phyloP scores from a whole-genome alignment of 2,329 filamentous ascomycete genomes.

The Capronia epimyces region DNA sequence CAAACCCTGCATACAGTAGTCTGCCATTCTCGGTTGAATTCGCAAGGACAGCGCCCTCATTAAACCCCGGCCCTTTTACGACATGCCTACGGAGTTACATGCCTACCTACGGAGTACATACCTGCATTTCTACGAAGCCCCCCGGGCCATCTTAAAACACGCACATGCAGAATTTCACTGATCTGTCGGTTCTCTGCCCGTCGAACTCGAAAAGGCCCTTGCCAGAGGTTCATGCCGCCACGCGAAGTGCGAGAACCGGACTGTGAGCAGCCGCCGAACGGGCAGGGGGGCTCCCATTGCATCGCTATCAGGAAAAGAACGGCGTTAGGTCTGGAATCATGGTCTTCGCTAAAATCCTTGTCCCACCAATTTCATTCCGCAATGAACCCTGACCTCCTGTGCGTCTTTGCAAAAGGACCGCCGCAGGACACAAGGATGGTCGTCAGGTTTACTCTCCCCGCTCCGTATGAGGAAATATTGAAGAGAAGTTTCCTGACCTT shows the following conservation, averaged over 20 bases:
- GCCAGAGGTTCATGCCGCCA: slow-evolving; percentile 21
- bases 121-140: neutral
- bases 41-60: no score
- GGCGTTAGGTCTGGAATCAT: slow-evolving; percentile 8
- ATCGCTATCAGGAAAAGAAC: neutral
- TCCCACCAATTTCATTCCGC: slow-evolving; percentile 9
- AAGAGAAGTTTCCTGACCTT: neutral
- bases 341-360: neutral
- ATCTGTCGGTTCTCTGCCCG: neutral
- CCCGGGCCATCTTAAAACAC: neutral
- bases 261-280: slow-evolving; percentile 9
- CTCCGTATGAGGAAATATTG: neutral
- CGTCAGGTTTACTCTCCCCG: neutral
- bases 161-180: slow-evolving; percentile 1
- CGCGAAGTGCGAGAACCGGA: slow-evolving; percentile 4
- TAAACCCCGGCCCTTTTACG: no score
- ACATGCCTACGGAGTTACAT: no score
- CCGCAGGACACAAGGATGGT: neutral
- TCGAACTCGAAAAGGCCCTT: neutral
- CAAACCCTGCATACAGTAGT: neutral
- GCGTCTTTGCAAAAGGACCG: neutral
- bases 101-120: no score
- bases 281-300: neutral
- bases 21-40: neutral
- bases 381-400: neutral